Evolutionary conservation across 2,329 filamentous ascomycete genomes (phyloP).

Genomic region (Diplocarpon mali): DNA sequence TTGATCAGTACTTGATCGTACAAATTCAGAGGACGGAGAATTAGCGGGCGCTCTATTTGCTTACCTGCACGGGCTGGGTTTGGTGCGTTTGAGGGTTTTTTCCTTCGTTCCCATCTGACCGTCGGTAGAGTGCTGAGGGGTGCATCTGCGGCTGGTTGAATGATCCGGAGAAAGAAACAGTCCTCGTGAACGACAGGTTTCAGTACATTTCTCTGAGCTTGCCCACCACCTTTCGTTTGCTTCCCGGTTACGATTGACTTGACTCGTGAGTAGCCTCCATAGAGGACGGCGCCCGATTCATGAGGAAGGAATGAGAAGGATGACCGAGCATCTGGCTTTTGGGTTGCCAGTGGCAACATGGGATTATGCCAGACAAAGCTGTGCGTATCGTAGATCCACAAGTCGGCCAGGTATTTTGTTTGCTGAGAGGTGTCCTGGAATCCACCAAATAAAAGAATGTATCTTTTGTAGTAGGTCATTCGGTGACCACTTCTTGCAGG

Average conservation of each 20-base stretch:
- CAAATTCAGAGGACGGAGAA: too few relatives aligned
- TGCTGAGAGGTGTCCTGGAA: slow-evolving; percentile 95
- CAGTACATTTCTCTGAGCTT: slow-evolving; percentile 59
- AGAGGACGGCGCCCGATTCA: slow-evolving; percentile 80
- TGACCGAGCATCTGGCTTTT: slow-evolving; percentile 82
- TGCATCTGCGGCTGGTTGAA: slow-evolving; percentile 57
- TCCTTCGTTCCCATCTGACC: slow-evolving; percentile 85
- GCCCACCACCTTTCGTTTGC: slow-evolving; percentile 45
- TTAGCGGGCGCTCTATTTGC: too few relatives aligned
- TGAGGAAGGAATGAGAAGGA: slow-evolving; percentile 89
- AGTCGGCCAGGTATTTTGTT: slow-evolving; percentile 84
- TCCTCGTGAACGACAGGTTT: slow-evolving; percentile 90
- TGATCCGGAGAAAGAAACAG: slow-evolving; percentile 83
- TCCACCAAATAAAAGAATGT: slow-evolving; percentile 88
- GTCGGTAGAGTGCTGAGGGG: slow-evolving; percentile 53
- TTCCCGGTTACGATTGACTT: slow-evolving; percentile 59
- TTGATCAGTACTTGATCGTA: too few relatives aligned
- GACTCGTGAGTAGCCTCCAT: slow-evolving; percentile 86
- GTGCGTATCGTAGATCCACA: slow-evolving; percentile 91
- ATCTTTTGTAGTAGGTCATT: slow-evolving; percentile 96
- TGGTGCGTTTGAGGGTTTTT: slow-evolving; percentile 82
- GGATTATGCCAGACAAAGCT: slow-evolving; percentile 79
- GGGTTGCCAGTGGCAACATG: slow-evolving; percentile 60
- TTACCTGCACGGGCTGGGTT: slow-evolving; percentile 50
- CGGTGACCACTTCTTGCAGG: slow-evolving; percentile 83